Conservation (phyloP, 164 flowering plant species). For the Tetrastigma voinierianum region DNA sequence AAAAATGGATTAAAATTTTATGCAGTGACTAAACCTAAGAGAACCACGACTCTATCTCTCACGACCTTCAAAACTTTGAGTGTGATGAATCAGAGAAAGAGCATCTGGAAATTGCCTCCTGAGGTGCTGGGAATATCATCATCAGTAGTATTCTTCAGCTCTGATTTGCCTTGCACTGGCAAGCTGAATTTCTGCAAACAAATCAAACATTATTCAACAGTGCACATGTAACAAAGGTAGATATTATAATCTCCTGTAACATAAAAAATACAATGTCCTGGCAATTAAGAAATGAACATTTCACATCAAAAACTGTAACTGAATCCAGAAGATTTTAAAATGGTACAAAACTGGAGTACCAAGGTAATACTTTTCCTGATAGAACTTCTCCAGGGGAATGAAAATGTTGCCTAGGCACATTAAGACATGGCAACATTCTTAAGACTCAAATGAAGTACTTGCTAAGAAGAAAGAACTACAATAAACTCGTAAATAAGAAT, state of each 20-base stretch:
- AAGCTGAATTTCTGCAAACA: slow-evolving; percentile 72
- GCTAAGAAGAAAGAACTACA: too few species aligned
- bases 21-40: background rate
- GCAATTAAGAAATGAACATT: too few species aligned
- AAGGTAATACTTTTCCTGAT: too few species aligned
- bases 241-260: background rate
- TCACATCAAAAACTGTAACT: too few species aligned
- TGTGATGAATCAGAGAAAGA: slow-evolving; percentile 23
- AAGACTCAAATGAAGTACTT: too few species aligned
- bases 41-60: background rate
- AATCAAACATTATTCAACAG: background rate
- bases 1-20: background rate
- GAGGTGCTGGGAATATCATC: slow-evolving; percentile 88
- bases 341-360: too few species aligned
- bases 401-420: too few species aligned
- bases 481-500: too few species aligned
- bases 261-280: too few species aligned
- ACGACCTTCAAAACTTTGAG: slow-evolving; percentile 35
- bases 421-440: too few species aligned
- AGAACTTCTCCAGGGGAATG: too few species aligned
- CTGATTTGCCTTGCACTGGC: slow-evolving; percentile 63
- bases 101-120: slow-evolving; percentile 63
- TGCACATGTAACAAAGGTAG: background rate
- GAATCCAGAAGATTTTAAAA: too few species aligned
- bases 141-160: slow-evolving; percentile 65